Evolutionary conservation across 306 rosid genomes (phyloP), one percentile per base, ranked within the genome.

Genomic region (Acacia acuminata): DNA sequence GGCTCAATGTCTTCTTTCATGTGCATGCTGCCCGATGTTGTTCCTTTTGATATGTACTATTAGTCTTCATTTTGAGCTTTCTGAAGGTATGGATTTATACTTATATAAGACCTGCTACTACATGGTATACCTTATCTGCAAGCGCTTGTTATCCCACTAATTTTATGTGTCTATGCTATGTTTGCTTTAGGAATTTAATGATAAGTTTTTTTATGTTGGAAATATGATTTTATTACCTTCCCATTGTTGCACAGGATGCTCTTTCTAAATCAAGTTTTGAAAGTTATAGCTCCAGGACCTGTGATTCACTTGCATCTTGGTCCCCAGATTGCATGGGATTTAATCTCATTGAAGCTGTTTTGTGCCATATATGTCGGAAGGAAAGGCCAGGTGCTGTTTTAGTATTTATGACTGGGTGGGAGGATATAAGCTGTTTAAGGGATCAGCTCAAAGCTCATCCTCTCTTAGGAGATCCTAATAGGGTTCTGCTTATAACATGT

Each of bases 331-430:
- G 93, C 87, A 93, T 93, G 8, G 98, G 98, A 73, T 95, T 95
- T 86, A 95, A 95, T 91, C 97, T 95, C 73, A 91, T 95, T 66
- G 98, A 95, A 86, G 98, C 97, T 69, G 93, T 95, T 86, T 85
- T 95, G 36, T 95, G 98, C 82, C 98, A 95, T 84, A 93, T 93
- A 85, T 93, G 98, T 85, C 95, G 98, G 66, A 95, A 95, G 90
- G 98, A 95, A 78, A 79, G 97, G 15, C 88, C 95, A 30, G 98
- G 98, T 82, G 98, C 97, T 78, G 97, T 93, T 77, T 84, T 95
- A 83, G 97, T 95, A 79, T 95, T 95, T 85, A 92, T 95, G 94
- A 95, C 98, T 38, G 98, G 98, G 45, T 95, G 98, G 98, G 98
- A 95, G 88, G 98, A 95, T 83, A 95, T 95, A 77, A 93, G 93